Base-by-base conservation (phyloP, 345 rosid genomes). In the Carallia pectinifolia region DNA sequence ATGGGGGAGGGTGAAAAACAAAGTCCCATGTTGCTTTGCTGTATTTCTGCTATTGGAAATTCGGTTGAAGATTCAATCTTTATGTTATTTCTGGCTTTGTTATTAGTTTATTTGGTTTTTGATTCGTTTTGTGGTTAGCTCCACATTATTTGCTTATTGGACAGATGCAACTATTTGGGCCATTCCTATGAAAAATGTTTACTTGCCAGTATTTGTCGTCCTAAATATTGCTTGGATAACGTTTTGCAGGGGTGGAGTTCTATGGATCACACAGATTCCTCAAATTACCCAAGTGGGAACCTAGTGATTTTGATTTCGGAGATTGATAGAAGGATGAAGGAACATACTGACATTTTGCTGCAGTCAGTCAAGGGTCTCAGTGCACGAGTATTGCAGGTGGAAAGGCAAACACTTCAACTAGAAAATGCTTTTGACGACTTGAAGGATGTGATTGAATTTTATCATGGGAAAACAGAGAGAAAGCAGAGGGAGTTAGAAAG, bases 401-500 rank as follows among this genome's bases (percentile, higher is more conserved):
- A 87, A 81, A 82, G 72, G 66, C 77, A 80, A 72, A 77, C 70
- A 1, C 79, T 64, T 18, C 78, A 27, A 58, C 53, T 82, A 40
- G 91, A 85, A 74, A 79, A 72, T 70, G 30, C 81, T 7, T 61
- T 82, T 47, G 86, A 82, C 10, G 84, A 79, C 58, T 58, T 85
- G 71, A 85, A 79, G 84, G 85, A 73, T 27, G 67, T 77, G 6
- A 50, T 85, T 23, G 81, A 71, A 37, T 73, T 70, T 69, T 68
- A 81, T 62, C 85, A 87, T 60, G 88, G 88, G 67, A 79, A 65
- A 56, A 70, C 77, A 18, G 84, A 77, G 23, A 81, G 83, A 48
- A 85, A 85, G 74, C 81, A 85, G 23, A 66, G 78, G 80, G 85
- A 87, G 66, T 78, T 84, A 1, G 84, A 79, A 75, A 82, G 70